Percentiles rank a stretch among this genome's conserved stretches.
These are phyloP conservation scores for Nicotiana paniculata DNA, from an alignment of 257 asterid species.

Conservation along the genomic window DNA sequence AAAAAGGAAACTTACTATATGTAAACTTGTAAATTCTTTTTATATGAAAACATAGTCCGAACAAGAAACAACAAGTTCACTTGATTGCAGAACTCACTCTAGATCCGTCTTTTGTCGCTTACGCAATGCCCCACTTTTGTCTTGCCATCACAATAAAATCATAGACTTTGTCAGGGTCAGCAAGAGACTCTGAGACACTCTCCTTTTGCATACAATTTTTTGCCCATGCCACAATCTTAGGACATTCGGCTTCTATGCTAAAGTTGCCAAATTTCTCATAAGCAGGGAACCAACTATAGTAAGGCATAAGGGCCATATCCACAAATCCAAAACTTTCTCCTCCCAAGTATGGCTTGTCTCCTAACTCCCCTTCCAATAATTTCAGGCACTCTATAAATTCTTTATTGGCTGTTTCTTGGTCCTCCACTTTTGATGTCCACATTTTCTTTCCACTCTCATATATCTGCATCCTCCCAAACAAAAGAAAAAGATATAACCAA, in stretches of 20 bases:
- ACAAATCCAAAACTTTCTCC: slow-evolving; percentile 20
- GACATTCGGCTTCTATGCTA: too few relatives aligned
- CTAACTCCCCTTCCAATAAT: slow-evolving; percentile 7
- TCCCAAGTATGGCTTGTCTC: slow-evolving; percentile 11
- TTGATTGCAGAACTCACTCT: neutral
- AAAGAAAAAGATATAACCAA: too few relatives aligned
- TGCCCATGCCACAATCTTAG: too few relatives aligned
- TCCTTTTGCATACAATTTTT: too few relatives aligned
- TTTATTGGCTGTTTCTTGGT: slow-evolving; percentile 5
- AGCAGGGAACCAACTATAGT: slow-evolving; percentile 12
- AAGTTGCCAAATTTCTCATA: slow-evolving; percentile 1
- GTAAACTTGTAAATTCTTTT: too few relatives aligned
- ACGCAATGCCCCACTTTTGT: slow-evolving; percentile 18
- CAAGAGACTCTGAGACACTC: slow-evolving; percentile 4
- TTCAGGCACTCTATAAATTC: slow-evolving; percentile 4
- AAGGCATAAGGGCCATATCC: slow-evolving; percentile 15
- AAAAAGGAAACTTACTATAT: too few relatives aligned
- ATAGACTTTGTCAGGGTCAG: slow-evolving; percentile 8
- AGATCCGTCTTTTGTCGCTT: neutral
- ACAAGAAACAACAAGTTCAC: neutral
- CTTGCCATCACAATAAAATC: slow-evolving; percentile 13
- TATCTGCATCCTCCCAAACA: neutral
- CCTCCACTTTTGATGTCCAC: slow-evolving; percentile 19
- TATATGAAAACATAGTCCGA: too few relatives aligned
- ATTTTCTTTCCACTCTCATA: neutral